phyloP scores from a whole-genome alignment of 106 monocot species.

The Acorus calamus region DNA sequence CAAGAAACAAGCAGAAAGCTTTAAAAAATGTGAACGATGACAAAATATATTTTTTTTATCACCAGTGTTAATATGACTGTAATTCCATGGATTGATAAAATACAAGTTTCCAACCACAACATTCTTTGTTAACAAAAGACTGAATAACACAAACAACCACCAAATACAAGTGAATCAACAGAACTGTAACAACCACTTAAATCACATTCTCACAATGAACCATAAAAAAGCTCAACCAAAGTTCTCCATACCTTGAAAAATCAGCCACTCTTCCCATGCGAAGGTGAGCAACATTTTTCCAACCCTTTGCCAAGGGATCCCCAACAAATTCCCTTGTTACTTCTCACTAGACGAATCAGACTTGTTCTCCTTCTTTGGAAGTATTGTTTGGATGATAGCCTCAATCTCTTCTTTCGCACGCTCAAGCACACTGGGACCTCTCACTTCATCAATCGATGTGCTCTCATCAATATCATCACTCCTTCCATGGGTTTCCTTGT shows the following conservation, averaged over 20 bases:
- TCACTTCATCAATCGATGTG: slow-evolving; percentile 60
- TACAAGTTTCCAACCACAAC: too few relatives aligned
- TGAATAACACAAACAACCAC: too few relatives aligned
- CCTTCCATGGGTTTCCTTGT: slow-evolving; percentile 66
- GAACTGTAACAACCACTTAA: too few relatives aligned
- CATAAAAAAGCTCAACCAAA: too few relatives aligned
- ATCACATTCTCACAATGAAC: too few relatives aligned
- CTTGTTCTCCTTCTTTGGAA: slow-evolving; percentile 36
- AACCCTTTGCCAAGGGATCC: slow-evolving; percentile 24
- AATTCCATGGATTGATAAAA: too few relatives aligned
- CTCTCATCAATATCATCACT: slow-evolving; percentile 58
- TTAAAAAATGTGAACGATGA: too few relatives aligned
- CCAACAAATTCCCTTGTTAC: slow-evolving; percentile 18
- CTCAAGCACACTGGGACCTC: slow-evolving; percentile 58
- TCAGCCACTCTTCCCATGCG: slow-evolving; percentile 23
- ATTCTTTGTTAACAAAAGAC: too few relatives aligned
- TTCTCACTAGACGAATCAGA: neutral
- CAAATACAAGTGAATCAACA: too few relatives aligned
- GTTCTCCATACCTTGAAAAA: neutral
- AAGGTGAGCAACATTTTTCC: slow-evolving; percentile 30
- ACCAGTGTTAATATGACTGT: too few relatives aligned
- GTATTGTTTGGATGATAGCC: slow-evolving; percentile 55
- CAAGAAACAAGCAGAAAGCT: too few relatives aligned
- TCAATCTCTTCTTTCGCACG: slow-evolving; percentile 83
- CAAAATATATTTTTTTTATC: too few relatives aligned